phyloP scores from a whole-genome alignment of 805 yeast species.

The Metahyphopichia silvanorum region DNA sequence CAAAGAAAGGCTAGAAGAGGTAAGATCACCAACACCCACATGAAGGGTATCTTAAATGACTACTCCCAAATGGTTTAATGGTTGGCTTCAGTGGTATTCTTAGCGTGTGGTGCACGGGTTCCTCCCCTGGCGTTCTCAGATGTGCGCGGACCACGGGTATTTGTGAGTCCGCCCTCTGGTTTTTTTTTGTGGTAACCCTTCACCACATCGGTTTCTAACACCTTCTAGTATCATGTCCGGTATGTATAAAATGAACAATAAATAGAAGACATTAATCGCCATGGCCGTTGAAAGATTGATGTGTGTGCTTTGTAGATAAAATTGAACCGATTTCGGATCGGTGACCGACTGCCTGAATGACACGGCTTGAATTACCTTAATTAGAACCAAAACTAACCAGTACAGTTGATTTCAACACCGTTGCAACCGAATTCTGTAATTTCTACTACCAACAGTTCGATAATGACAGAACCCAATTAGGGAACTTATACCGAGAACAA shows the following conservation, averaged over 20 bases:
- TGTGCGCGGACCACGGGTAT: too few relatives aligned
- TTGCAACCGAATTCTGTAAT: slow-evolving; percentile 77
- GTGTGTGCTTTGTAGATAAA: too few relatives aligned
- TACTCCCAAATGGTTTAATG: slow-evolving; percentile 45
- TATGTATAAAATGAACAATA: slow-evolving; percentile 14
- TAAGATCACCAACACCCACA: slow-evolving; percentile 92
- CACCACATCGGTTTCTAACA: too few relatives aligned
- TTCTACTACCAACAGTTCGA: slow-evolving; percentile 96
- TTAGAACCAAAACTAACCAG: too few relatives aligned
- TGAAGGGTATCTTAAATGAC: slow-evolving; percentile 93
- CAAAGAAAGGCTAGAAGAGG: slow-evolving; percentile 91
- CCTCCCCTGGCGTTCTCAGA: too few relatives aligned
- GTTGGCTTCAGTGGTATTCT: background rate
- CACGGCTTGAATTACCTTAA: too few relatives aligned
- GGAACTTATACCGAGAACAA: slow-evolving; percentile 91
- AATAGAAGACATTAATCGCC: background rate
- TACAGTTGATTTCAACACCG: slow-evolving; percentile 43
- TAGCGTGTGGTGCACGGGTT: too few relatives aligned
- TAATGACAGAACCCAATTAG: slow-evolving; percentile 86
- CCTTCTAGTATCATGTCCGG: slow-evolving; percentile 21
- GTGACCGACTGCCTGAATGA: too few relatives aligned
- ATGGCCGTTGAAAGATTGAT: too few relatives aligned
- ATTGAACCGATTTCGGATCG: too few relatives aligned
- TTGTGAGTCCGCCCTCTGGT: too few relatives aligned
- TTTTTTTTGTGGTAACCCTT: background rate